Percentiles rank a stretch among this genome's conserved stretches.
phyloP scores from a whole-genome alignment of 2,329 filamentous ascomycete genomes.

The Neurospora sp. region DNA sequence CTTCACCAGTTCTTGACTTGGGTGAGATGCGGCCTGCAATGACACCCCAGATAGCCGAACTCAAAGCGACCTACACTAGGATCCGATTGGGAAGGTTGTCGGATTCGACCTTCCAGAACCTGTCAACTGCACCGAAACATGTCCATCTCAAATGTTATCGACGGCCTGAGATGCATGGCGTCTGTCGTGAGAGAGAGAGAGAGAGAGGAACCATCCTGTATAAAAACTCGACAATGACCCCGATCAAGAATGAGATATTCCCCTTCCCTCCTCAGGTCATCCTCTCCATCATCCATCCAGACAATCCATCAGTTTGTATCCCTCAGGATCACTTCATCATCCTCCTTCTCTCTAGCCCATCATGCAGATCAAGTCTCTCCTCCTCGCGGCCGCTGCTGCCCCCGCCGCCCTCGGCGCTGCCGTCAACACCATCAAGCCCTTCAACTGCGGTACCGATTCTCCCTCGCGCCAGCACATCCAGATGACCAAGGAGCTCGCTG shows the following conservation, averaged over 20 bases:
- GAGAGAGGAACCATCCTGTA: neutral
- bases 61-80: neutral
- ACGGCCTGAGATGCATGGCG: neutral
- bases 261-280: neutral
- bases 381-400: slow-evolving; percentile 10
- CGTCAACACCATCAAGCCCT: slow-evolving; percentile 4
- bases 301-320: neutral
- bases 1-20: neutral
- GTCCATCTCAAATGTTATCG: neutral
- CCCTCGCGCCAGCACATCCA: slow-evolving; percentile 18
- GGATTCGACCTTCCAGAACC: slow-evolving; percentile 2
- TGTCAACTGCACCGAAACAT: neutral
- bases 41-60: neutral
- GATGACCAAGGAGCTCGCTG: slow-evolving; percentile 15
- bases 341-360: neutral
- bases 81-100: slow-evolving; percentile 12
- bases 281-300: neutral
- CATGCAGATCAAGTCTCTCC: slow-evolving; percentile 13
- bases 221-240: neutral
- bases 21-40: slow-evolving; percentile 1
- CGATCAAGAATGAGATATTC: neutral
- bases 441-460: slow-evolving; percentile 19
- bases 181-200: neutral
- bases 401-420: slow-evolving; percentile 11
- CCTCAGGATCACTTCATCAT: neutral